A percentile compares a stretch with the other conserved stretches of the same genome.
phyloP scores from a whole-genome alignment of 495 filamentous ascomycete species.

The Talaromyces nanjingensis region DNA sequence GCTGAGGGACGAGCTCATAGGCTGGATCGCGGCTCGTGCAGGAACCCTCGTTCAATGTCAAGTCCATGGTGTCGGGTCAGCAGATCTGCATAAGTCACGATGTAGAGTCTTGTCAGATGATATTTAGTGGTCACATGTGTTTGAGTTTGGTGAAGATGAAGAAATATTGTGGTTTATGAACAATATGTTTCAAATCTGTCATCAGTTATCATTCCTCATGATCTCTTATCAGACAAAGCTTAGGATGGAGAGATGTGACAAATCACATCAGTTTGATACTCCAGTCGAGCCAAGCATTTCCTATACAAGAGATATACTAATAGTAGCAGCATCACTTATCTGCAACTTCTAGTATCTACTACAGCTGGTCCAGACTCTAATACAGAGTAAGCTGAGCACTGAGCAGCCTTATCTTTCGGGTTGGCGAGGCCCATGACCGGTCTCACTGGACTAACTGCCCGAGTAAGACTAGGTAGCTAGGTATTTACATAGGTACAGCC shows the following conservation, averaged over 20 bases:
- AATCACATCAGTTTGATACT: not conserved
- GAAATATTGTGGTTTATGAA: not conserved
- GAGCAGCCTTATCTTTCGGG: not conserved
- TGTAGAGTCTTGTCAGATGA: not conserved
- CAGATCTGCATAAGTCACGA: not conserved
- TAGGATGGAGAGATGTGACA: not conserved
- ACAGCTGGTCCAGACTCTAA: not conserved
- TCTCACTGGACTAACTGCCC: not conserved
- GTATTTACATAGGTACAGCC: not conserved
- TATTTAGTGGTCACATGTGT: constrained; percentile 1
- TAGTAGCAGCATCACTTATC: not conserved
- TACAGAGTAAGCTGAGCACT: not conserved
- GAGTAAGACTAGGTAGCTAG: not conserved
- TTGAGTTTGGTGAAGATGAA: not conserved
- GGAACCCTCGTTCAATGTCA: not conserved
- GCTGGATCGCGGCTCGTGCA: not conserved
- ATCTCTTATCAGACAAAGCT: not conserved
- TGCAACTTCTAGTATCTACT: not conserved
- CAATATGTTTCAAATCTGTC: not conserved
- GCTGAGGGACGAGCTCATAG: no score
- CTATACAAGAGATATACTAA: not conserved
- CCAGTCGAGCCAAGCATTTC: not conserved
- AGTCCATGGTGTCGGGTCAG: not conserved
- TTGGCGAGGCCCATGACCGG: not conserved
- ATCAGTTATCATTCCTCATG: not conserved